Percentiles rank a stretch among this genome's conserved stretches.
phyloP scores from a whole-genome alignment of 2,329 filamentous ascomycete genomes.

The Thelonectria olida region DNA sequence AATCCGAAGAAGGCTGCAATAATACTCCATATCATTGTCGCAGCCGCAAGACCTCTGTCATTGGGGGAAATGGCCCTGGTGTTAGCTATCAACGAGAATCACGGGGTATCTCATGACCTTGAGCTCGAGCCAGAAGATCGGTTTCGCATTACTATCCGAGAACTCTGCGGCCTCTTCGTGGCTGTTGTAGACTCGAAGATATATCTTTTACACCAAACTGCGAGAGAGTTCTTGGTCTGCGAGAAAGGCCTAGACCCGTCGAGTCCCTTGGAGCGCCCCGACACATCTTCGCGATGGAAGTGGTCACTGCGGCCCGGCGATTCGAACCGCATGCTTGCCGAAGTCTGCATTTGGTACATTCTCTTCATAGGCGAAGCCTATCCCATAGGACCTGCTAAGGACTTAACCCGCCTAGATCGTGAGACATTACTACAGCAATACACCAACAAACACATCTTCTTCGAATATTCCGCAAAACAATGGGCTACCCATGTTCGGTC shows the following conservation, averaged over 20 bases:
- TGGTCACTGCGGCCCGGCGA: not conserved
- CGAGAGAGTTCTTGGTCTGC: not conserved
- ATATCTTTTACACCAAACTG: constrained; percentile 9
- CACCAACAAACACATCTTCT: too few species aligned
- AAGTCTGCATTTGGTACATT: not conserved
- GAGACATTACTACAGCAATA: too few species aligned
- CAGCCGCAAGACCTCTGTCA: not conserved
- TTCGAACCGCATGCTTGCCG: not conserved
- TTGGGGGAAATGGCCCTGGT: not conserved
- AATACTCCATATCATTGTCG: not conserved
- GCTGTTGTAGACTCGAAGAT: not conserved
- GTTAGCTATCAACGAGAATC: not conserved
- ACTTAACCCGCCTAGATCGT: too few species aligned
- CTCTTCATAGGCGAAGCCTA: not conserved
- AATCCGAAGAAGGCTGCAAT: not conserved
- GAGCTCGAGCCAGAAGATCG: not conserved
- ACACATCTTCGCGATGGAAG: not conserved
- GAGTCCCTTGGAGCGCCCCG: too few species aligned
- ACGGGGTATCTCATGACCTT: not conserved
- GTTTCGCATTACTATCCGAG: not conserved
- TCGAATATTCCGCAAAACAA: too few species aligned
- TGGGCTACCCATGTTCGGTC: too few species aligned
- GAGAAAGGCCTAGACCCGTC: not conserved
- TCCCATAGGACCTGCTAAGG: too few species aligned
- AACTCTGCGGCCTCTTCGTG: not conserved